A percentile compares a stretch with the other conserved stretches of the same genome.
phyloP scores from a whole-genome alignment of 176 grass and related monocot genomes.

The Zea luxurians region DNA sequence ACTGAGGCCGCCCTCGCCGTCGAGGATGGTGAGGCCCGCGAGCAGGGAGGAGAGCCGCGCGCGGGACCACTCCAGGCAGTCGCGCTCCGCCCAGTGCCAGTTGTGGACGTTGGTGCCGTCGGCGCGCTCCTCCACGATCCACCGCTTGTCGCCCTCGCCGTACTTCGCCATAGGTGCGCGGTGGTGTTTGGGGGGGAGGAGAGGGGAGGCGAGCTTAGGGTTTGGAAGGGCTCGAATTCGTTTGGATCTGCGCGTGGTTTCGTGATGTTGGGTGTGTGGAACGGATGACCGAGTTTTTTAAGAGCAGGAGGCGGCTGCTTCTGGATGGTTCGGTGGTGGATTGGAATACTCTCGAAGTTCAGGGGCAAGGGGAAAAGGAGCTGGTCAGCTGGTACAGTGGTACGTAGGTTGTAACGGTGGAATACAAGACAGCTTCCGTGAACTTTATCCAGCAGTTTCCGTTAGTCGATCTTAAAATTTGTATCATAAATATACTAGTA shows the following conservation, averaged over 20 bases:
- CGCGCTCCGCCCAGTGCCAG: slow-evolving; percentile 97
- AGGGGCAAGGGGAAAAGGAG: background rate
- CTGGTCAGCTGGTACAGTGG: background rate
- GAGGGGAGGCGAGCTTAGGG: slow-evolving; percentile 14
- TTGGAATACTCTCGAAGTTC: slow-evolving; percentile 46
- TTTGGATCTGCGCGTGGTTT: slow-evolving; percentile 44
- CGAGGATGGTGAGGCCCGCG: slow-evolving; percentile 65
- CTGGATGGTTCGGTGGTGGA: slow-evolving; percentile 50
- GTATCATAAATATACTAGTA: too few relatives aligned
- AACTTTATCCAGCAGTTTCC: too few relatives aligned
- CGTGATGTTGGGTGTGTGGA: background rate
- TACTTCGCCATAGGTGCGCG: slow-evolving; percentile 66
- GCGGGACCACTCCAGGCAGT: slow-evolving; percentile 94
- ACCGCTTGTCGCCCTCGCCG: slow-evolving; percentile 93
- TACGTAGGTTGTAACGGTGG: background rate
- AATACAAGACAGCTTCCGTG: too few relatives aligned
- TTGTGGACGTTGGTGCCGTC: slow-evolving; percentile 98
- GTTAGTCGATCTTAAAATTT: too few relatives aligned
- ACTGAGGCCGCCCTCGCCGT: slow-evolving; percentile 75
- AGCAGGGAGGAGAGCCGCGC: slow-evolving; percentile 66
- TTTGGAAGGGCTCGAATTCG: slow-evolving; percentile 31
- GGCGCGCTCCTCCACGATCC: slow-evolving; percentile 93
- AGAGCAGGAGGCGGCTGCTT: slow-evolving; percentile 33
- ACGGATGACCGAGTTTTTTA: background rate
- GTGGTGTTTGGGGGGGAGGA: too few relatives aligned